Evolutionary conservation across 768 basidiomycete species (phyloP).

Genomic region (Phylloporus arenicola): DNA sequence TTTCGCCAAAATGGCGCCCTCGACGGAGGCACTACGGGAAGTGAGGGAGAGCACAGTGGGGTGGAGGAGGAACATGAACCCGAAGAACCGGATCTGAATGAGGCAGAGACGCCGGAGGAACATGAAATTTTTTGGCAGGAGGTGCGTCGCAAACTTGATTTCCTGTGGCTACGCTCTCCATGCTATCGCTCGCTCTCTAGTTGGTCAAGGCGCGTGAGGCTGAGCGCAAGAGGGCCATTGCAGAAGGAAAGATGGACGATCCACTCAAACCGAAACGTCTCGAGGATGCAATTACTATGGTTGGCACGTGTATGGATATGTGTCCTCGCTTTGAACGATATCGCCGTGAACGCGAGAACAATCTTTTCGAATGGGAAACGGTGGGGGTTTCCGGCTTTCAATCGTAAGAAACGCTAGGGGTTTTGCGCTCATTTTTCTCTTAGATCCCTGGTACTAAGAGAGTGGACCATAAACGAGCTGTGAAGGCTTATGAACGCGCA

Average conservation of each 20-base stretch:
- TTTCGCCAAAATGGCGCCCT: slow-evolving; percentile 24
- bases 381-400: slow-evolving; percentile 39
- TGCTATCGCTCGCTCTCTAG: slow-evolving; percentile 34
- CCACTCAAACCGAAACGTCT: slow-evolving; percentile 73
- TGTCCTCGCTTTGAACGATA: slow-evolving; percentile 93
- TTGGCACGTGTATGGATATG: slow-evolving; percentile 91
- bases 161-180: slow-evolving; percentile 17
- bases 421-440: slow-evolving; percentile 32
- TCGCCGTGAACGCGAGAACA: slow-evolving; percentile 83
- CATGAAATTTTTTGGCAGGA: slow-evolving; percentile 67
- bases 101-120: slow-evolving; percentile 56
- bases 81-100: slow-evolving; percentile 40
- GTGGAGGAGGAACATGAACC: slow-evolving; percentile 30
- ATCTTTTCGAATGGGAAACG: slow-evolving; percentile 80
- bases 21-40: slow-evolving; percentile 28
- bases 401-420: slow-evolving; percentile 4
- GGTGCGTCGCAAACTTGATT: slow-evolving; percentile 38
- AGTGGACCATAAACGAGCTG: slow-evolving; percentile 81
- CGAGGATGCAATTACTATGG: slow-evolving; percentile 88
- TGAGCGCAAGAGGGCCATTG: slow-evolving; percentile 69
- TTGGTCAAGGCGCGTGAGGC: slow-evolving; percentile 68
- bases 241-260: slow-evolving; percentile 84
- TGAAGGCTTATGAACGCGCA: slow-evolving; percentile 93
- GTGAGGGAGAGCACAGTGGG: slow-evolving; percentile 33
- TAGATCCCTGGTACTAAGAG: slow-evolving; percentile 80